phyloP scores from a whole-genome alignment of 2,329 filamentous ascomycete genomes.

The Alternaria arbusti region DNA sequence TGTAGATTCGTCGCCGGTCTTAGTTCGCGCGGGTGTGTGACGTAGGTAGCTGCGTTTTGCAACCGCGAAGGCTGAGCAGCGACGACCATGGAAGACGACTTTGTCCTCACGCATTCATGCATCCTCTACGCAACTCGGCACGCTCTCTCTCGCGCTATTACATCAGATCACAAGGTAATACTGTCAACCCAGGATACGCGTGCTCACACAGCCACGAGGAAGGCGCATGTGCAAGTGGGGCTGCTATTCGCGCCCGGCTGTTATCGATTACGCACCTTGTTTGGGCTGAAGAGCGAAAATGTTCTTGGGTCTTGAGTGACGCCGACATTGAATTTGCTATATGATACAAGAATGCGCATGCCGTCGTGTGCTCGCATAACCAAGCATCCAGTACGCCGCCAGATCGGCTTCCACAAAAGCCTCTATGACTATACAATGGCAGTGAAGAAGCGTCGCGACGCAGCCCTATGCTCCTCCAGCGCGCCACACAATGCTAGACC shows the following conservation, averaged over 20 bases:
- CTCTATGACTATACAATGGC: conserved; percentile 40
- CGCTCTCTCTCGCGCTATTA: neutral
- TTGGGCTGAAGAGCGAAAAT: neutral
- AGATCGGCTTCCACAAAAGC: conserved; percentile 32
- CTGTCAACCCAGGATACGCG: neutral
- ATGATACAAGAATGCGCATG: conserved; percentile 40
- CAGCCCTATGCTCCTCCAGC: conserved; percentile 20
- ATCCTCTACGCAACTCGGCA: conserved; percentile 8
- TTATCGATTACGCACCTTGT: conserved; percentile 45
- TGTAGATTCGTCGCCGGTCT: conserved; percentile 26
- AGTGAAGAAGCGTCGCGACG: conserved; percentile 21
- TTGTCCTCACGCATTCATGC: conserved; percentile 9
- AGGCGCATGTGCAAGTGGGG: conserved; percentile 29
- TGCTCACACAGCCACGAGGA: conserved; percentile 3
- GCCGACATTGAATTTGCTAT: conserved; percentile 26
- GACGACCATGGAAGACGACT: conserved; percentile 19
- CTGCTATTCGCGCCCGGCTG: conserved; percentile 18
- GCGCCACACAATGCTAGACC: conserved; percentile 20
- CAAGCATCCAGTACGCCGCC: conserved; percentile 35
- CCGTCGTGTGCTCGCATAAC: conserved; percentile 34
- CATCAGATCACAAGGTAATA: neutral
- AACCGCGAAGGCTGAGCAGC: conserved; percentile 21
- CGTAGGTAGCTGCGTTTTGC: conserved; percentile 39
- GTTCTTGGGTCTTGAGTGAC: conserved; percentile 1
- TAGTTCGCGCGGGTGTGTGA: conserved; percentile 38